These are phyloP conservation scores for Carex sylvatica DNA, from an alignment of 202 grass and related monocot genomes.

Conservation along the genomic window DNA sequence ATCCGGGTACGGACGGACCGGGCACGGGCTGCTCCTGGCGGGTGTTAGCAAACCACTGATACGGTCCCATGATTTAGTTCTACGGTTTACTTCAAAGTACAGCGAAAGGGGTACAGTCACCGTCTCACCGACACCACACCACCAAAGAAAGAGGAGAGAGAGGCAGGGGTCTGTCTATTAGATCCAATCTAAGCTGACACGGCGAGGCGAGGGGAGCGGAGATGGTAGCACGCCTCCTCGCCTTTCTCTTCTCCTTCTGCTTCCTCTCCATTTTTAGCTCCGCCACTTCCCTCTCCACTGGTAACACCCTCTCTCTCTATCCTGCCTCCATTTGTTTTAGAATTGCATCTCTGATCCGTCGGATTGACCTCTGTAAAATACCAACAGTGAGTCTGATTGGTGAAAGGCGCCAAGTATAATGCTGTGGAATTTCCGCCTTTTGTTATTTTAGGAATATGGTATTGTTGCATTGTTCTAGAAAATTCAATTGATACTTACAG, in stretches of 20 bases:
- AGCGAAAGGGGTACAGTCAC: background rate
- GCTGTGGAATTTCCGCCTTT: background rate
- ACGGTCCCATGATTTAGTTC: no score
- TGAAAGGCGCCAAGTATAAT: background rate
- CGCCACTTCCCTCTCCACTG: constrained; percentile 36
- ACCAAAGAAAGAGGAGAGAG: background rate
- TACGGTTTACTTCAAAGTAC: no score
- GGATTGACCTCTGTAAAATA: background rate
- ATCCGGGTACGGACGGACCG: no score
- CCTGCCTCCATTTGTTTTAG: background rate
- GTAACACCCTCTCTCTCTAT: constrained; percentile 29
- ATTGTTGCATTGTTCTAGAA: background rate
- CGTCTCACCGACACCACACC: background rate
- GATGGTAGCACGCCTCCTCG: constrained; percentile 31
- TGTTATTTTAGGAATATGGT: background rate
- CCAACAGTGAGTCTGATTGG: background rate
- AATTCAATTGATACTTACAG: background rate
- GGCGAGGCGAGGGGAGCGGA: constrained; percentile 28
- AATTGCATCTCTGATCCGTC: background rate
- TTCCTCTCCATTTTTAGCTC: constrained; percentile 33
- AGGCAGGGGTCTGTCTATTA: background rate
- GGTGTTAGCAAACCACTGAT: no score
- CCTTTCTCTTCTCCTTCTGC: constrained; percentile 27
- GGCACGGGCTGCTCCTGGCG: no score
- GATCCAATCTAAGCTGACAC: background rate